These are phyloP conservation scores for Trypanosoma brucei DNA, from an alignment of 208 protist genomes.

Conservation along the genomic window DNA sequence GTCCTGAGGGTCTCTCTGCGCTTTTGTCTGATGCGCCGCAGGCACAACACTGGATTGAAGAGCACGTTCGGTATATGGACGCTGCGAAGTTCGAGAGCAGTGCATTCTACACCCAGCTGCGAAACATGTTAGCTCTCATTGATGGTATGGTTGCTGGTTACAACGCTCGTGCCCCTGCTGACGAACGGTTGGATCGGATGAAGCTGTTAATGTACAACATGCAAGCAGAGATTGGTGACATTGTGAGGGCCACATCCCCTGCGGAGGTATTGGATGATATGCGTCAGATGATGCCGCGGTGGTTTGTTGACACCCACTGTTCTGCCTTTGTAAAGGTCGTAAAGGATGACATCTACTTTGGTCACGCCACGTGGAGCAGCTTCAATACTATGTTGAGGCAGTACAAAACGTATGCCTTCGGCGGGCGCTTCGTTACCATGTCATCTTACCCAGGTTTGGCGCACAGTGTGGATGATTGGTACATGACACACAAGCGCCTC, in stretches of 20 bases:
- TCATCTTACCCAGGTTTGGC: constrained; percentile 69
- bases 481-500: constrained; percentile 60
- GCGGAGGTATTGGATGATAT: constrained; percentile 2
- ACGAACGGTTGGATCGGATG: constrained; percentile 8
- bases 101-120: constrained; percentile 18
- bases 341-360: constrained; percentile 45
- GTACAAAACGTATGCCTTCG: constrained; percentile 56
- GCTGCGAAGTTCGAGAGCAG: not conserved
- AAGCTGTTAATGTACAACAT: constrained; percentile 34
- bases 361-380: constrained; percentile 45
- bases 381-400: constrained; percentile 50
- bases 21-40: not conserved
- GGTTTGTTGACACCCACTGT: constrained; percentile 38
- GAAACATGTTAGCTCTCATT: constrained; percentile 18
- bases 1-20: constrained; percentile 5
- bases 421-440: constrained; percentile 42
- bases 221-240: constrained; percentile 31
- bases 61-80: constrained; percentile 21
- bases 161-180: constrained; percentile 7
- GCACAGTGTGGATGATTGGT: constrained; percentile 88
- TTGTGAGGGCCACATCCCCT: constrained; percentile 12
- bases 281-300: constrained; percentile 12
- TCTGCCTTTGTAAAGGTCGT: constrained; percentile 55
- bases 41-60: constrained; percentile 14
- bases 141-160: constrained; percentile 36